Evolutionary conservation across 2,329 filamentous ascomycete species (phyloP).

Genomic region (Diaporthe vexans): DNA sequence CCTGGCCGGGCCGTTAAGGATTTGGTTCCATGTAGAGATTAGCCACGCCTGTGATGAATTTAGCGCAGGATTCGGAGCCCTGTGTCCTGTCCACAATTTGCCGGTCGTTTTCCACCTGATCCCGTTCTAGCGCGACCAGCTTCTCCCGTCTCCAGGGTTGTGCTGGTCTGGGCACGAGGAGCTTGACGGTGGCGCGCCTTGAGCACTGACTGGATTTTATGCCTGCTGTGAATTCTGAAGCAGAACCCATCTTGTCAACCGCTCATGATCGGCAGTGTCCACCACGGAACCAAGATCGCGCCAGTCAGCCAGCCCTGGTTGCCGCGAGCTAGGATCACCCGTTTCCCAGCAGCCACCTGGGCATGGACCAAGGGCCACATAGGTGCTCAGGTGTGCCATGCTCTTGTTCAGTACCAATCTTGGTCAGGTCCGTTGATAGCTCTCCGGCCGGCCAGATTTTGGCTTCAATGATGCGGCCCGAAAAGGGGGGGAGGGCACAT

Average conservation of each 20-base stretch:
- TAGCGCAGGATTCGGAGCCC: constrained; percentile 29
- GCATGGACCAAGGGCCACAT: not conserved
- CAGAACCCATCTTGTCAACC: constrained; percentile 14
- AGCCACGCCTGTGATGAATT: constrained; percentile 23
- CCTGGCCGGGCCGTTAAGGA: constrained; percentile 29
- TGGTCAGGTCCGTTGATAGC: not conserved
- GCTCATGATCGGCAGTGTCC: constrained; percentile 23
- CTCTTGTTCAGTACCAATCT: not conserved
- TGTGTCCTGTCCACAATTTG: constrained; percentile 28
- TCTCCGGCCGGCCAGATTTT: not conserved
- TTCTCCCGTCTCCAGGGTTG: constrained; percentile 22
- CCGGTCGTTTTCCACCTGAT: constrained; percentile 11
- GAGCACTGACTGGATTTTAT: constrained; percentile 5
- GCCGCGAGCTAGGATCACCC: constrained; percentile 9
- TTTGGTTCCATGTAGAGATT: constrained; percentile 12
- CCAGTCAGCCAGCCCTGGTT: constrained; percentile 1
- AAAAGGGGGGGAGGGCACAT: not conserved
- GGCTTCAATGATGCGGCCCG: not conserved
- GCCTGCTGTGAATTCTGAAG: not conserved
- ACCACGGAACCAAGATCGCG: constrained; percentile 32
- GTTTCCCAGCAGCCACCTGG: constrained; percentile 7
- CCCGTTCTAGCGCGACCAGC: not conserved
- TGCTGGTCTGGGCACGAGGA: not conserved
- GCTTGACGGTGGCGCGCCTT: not conserved
- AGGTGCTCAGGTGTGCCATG: not conserved